Conservation (phyloP, 2,329 filamentous ascomycete genomes). For the Cladosporium sp. region DNA sequence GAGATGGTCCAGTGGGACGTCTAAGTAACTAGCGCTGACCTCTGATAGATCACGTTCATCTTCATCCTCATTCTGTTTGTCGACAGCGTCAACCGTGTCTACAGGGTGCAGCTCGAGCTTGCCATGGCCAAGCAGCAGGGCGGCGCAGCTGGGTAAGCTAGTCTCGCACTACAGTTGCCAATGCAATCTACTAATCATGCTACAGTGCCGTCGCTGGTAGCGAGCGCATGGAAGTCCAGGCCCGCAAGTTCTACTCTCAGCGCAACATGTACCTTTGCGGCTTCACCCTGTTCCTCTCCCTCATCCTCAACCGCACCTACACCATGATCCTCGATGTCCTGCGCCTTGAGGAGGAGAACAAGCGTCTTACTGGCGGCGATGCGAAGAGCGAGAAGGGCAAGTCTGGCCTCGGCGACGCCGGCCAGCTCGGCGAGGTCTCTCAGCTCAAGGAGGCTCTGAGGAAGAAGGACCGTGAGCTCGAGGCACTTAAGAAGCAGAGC, state of each 20-base stretch:
- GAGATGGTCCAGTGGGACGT: conserved; percentile 17
- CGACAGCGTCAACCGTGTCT: conserved; percentile 93
- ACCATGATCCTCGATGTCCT: conserved; percentile 92
- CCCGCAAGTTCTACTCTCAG: conserved; percentile 99
- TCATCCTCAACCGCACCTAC: conserved; percentile 99
- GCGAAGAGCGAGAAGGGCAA: conserved; percentile 54
- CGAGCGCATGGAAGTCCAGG: conserved; percentile 96
- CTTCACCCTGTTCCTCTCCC: conserved; percentile 96
- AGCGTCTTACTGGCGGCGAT: conserved; percentile 67
- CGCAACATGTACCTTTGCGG: conserved; percentile 99
- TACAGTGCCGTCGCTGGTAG: conserved; percentile 67
- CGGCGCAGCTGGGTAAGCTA: conserved; percentile 45
- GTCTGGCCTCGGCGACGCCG: conserved; percentile 68
- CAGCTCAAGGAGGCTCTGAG: conserved; percentile 62
- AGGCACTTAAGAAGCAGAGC: conserved; percentile 88
- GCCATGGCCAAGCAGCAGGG: conserved; percentile 61
- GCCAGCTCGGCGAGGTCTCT: conserved; percentile 71
- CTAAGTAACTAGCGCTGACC: background rate
- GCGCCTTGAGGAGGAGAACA: conserved; percentile 86
- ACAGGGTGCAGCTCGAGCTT: conserved; percentile 90
- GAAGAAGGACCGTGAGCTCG: conserved; percentile 76
- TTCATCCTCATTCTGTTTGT: conserved; percentile 98
- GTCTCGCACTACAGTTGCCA: background rate
- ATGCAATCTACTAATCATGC: conserved; percentile 17
- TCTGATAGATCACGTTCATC: conserved; percentile 79